Evolutionary conservation across 139 green algal genomes (phyloP).

Genomic region (Tetradesmus obliquus): DNA sequence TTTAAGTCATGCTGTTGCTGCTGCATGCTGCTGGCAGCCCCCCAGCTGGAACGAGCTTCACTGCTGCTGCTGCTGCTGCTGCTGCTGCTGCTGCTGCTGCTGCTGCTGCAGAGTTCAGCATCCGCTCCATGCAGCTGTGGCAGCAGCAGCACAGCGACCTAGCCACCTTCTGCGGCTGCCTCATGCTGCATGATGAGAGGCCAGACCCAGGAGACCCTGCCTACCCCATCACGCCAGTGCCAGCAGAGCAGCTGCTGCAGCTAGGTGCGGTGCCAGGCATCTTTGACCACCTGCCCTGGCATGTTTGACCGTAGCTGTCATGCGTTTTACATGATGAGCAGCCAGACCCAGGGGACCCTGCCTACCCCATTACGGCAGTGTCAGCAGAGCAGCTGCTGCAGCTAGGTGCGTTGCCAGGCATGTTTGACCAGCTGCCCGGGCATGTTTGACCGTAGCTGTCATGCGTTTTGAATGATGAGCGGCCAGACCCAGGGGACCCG

Average conservation of each 20-base stretch:
- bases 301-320: too few relatives aligned
- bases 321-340: slow-evolving; percentile 6
- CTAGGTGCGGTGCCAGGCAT: not conserved
- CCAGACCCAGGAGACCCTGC: not conserved
- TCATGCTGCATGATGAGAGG: slow-evolving; percentile 38
- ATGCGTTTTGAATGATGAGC: slow-evolving; percentile 2
- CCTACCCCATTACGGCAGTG: not conserved
- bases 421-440: too few relatives aligned
- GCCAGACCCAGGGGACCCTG: not conserved
- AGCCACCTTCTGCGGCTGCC: slow-evolving; percentile 34
- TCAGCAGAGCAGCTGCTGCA: slow-evolving; percentile 1
- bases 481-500: not conserved
- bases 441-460: too few relatives aligned
- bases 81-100: slow-evolving; percentile 14
- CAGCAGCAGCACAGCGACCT: slow-evolving; percentile 30
- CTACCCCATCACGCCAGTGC: not conserved
- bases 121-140: slow-evolving; percentile 37
- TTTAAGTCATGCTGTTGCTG: not conserved
- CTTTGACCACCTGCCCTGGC: too few relatives aligned
- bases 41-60: too few relatives aligned
- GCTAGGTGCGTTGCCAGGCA: not conserved
- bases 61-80: not conserved
- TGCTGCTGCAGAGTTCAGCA: slow-evolving; percentile 34
- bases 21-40: not conserved
- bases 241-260: slow-evolving; percentile 24